A percentile compares a stretch with the other conserved stretches of the same genome.
Conservation (phyloP, 2,329 filamentous ascomycete species). For the Colletotrichum sp. region DNA sequence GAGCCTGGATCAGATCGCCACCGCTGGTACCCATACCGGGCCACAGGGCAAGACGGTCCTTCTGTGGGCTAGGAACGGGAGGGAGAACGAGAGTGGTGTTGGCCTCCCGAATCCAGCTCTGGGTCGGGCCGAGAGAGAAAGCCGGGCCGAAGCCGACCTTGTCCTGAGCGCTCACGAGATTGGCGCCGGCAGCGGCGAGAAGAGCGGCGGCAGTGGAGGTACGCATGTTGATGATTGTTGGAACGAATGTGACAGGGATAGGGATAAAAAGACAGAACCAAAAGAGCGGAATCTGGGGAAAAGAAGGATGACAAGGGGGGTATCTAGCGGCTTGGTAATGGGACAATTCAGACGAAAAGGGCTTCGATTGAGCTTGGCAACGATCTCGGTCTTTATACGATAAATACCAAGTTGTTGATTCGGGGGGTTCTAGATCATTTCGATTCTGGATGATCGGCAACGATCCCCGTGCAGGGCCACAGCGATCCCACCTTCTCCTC, state of each 20-base stretch:
- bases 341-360: not conserved
- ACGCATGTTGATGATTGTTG: not conserved
- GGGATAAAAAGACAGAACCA: not conserved
- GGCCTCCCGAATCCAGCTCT: not conserved
- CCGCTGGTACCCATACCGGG: not conserved
- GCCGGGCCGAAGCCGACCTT: not conserved
- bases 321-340: not conserved
- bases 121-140: not conserved
- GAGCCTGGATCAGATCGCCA: not conserved
- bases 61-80: not conserved
- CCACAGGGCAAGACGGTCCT: not conserved
- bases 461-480: not conserved
- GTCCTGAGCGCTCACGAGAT: not conserved
- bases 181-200: not conserved
- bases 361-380: not conserved
- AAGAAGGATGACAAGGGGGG: not conserved
- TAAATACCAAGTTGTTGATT: not conserved
- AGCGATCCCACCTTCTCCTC: not conserved
- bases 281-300: not conserved
- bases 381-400: not conserved
- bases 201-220: not conserved
- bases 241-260: not conserved
- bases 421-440: not conserved
- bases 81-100: not conserved
- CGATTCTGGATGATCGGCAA: not conserved